Conservation (phyloP, 768 basidiomycete species). For the Artomyces pyxidatus region DNA sequence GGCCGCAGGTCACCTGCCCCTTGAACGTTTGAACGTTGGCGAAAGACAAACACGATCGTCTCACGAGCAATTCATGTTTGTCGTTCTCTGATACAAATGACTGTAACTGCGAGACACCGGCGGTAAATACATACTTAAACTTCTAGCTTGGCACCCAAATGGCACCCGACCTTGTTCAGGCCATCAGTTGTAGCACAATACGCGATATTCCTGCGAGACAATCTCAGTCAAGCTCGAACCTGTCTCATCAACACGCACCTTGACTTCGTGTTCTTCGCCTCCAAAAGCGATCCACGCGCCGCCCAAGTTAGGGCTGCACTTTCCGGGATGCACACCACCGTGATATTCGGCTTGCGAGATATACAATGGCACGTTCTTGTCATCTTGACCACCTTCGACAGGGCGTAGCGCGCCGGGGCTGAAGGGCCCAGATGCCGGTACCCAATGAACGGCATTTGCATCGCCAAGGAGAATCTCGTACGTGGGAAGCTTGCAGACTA, state of each 20-base stretch:
- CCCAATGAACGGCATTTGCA: conserved; percentile 49
- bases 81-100: too few relatives aligned
- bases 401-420: conserved; percentile 37
- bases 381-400: conserved; percentile 63
- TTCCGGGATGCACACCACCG: conserved; percentile 53
- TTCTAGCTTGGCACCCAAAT: too few relatives aligned
- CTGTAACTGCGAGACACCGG: too few relatives aligned
- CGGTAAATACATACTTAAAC: too few relatives aligned
- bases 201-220: conserved; percentile 29
- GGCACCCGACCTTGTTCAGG: too few relatives aligned
- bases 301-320: conserved; percentile 45
- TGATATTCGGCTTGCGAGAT: conserved; percentile 51
- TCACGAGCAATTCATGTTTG: too few relatives aligned
- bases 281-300: conserved; percentile 46
- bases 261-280: conserved; percentile 41
- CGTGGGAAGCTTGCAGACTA: conserved; percentile 38
- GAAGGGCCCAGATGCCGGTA: conserved; percentile 37
- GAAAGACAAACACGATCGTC: too few relatives aligned
- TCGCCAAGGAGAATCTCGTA: conserved; percentile 72
- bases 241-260: conserved; percentile 27
- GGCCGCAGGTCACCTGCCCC: too few relatives aligned
- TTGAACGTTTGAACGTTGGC: too few relatives aligned
- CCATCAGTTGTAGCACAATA: conserved; percentile 29
- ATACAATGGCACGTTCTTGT: conserved; percentile 51
- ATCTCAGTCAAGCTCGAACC: neutral